Conservation (phyloP, 2,329 filamentous ascomycete species). For the Colletotrichum echinochloae region DNA sequence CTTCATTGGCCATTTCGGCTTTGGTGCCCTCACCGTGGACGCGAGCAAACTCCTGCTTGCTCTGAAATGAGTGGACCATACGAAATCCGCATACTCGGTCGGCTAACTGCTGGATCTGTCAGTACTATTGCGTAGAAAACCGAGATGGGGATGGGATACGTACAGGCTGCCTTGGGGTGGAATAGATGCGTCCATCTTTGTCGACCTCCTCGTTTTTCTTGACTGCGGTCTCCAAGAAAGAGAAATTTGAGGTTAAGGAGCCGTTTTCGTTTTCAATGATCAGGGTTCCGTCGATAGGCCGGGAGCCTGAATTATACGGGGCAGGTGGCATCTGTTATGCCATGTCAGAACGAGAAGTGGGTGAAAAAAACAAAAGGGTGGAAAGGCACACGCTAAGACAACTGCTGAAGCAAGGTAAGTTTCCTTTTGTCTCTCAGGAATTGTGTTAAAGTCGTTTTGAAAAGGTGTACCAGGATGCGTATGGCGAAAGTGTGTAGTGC, state of each 20-base stretch:
- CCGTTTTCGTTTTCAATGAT: background rate
- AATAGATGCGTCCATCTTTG: background rate
- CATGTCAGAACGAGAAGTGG: background rate
- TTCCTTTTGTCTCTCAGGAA: background rate
- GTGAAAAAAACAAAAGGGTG: background rate
- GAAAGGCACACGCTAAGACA: background rate
- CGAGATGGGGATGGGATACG: background rate
- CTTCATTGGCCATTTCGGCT: constrained; percentile 31
- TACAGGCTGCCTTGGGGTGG: background rate
- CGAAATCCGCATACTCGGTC: constrained; percentile 15
- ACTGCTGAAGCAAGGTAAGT: background rate
- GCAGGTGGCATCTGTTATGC: background rate
- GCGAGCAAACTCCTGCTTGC: constrained; percentile 22
- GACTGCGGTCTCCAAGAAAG: too few species aligned
- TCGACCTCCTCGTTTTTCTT: background rate
- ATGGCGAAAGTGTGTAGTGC: background rate
- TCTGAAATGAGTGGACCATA: constrained; percentile 34
- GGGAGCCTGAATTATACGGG: constrained; percentile 7
- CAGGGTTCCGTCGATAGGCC: background rate
- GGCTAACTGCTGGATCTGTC: background rate
- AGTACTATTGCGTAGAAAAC: background rate
- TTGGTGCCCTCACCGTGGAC: constrained; percentile 30
- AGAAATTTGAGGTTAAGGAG: background rate
- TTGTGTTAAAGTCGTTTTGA: background rate
- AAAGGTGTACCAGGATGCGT: background rate